A percentile compares a stretch with the other conserved stretches of the same genome.
Evolutionary conservation across 148 eudicot species (phyloP).

Genomic region (Agrostemma githago): DNA sequence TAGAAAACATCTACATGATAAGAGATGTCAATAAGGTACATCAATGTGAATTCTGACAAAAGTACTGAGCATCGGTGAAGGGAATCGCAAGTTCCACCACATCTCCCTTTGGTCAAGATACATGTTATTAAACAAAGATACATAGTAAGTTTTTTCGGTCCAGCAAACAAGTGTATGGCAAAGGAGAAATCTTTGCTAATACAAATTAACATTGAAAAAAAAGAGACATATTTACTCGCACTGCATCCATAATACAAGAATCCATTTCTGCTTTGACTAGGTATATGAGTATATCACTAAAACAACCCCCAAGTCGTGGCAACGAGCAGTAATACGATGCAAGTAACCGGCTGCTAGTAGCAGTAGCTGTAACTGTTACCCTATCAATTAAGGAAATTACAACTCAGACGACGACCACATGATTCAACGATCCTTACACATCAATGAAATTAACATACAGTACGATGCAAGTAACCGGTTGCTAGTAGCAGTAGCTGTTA

Average conservation of each 20-base stretch:
- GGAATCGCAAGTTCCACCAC: background rate
- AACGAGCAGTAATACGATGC: too few relatives aligned
- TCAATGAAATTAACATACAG: too few relatives aligned
- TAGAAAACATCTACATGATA: background rate
- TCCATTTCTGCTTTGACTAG: too few relatives aligned
- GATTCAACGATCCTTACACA: background rate
- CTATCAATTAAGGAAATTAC: too few relatives aligned
- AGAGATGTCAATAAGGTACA: background rate
- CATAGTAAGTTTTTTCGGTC: background rate
- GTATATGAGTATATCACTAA: too few relatives aligned
- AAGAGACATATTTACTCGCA: background rate
- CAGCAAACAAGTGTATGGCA: background rate
- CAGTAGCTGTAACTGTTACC: too few relatives aligned
- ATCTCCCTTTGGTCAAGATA: background rate
- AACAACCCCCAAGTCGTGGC: too few relatives aligned
- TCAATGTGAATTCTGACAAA: background rate
- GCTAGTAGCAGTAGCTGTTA: too few relatives aligned
- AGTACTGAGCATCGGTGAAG: background rate
- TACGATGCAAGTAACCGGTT: too few relatives aligned
- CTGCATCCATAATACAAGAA: background rate
- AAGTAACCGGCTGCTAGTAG: too few relatives aligned
- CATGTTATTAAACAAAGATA: background rate
- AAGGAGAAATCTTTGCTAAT: too few relatives aligned
- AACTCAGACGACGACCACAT: background rate
- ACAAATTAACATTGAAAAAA: too few relatives aligned